Percentiles rank a stretch among this genome's conserved stretches.
Evolutionary conservation across 306 rosid species (phyloP).

Genomic region (Dalbergia oliveri): DNA sequence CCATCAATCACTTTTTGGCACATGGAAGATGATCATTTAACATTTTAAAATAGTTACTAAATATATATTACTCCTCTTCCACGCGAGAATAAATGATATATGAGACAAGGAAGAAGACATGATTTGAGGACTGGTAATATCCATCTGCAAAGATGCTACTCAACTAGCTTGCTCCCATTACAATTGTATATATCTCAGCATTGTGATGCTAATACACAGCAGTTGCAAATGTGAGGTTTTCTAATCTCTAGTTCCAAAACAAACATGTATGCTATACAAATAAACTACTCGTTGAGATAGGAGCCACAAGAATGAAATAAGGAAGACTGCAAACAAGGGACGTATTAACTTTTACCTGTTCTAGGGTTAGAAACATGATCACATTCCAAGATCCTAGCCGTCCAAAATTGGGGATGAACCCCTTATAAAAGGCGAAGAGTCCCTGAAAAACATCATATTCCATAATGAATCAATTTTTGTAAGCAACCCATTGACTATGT

Average conservation of each 20-base stretch:
- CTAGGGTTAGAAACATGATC: slow-evolving; percentile 96
- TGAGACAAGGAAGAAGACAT: too few relatives aligned
- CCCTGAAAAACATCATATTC: slow-evolving; percentile 69
- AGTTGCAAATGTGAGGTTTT: slow-evolving; percentile 11
- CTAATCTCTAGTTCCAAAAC: neutral
- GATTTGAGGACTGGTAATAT: too few relatives aligned
- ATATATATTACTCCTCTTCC: too few relatives aligned
- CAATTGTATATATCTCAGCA: neutral
- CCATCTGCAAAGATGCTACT: neutral
- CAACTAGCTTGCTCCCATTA: slow-evolving; percentile 1
- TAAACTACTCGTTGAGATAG: neutral
- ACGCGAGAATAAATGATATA: too few relatives aligned
- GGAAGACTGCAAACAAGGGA: neutral
- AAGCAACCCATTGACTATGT: neutral
- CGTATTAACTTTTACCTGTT: slow-evolving; percentile 73
- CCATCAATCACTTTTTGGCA: too few relatives aligned
- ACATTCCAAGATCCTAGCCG: slow-evolving; percentile 99
- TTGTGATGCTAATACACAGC: neutral
- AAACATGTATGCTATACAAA: slow-evolving; percentile 11
- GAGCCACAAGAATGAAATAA: neutral
- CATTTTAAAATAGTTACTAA: too few relatives aligned
- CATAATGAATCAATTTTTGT: slow-evolving; percentile 27
- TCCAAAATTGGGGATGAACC: slow-evolving; percentile 93
- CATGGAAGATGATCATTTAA: too few relatives aligned
- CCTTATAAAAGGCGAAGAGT: slow-evolving; percentile 89